Base-by-base conservation (phyloP, 129 eudicot genomes). In the Pseudognaphalium luteoalbum region DNA sequence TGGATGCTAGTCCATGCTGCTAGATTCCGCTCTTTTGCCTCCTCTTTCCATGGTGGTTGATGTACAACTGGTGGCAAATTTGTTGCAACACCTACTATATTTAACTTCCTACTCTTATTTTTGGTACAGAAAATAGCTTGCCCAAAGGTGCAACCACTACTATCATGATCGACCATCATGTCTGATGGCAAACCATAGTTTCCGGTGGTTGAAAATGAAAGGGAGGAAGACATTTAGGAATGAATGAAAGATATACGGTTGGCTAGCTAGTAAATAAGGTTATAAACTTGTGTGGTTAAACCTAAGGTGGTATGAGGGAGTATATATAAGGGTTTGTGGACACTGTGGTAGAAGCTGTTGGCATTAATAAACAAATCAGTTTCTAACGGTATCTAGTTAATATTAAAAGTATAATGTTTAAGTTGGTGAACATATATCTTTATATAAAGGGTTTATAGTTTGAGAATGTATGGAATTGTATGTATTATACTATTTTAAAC, bases 1-100 rank as follows among this genome's bases (percentile, higher is more conserved):
- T 21, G 80, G 34, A 95, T 70, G 71, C 99, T 95, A 21, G 90
- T 89, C 99, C 99, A 95, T 2, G 97, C 99, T 8, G 82, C 89
- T 12, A 88, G 80, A 74, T 87, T 91, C 37, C 60, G 33, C 50
- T 77, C 87, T 19, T 73, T 80, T 15, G 29, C 76, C 8, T 67
- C 78, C 7, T 30, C 83, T 19, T 70, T 83, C 51, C 72, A 60
- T 10, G 73, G 32, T 7, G 88, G 88, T 60, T 75, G 73, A 14
- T 16, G 61, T 29, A 28, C 21, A 56, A 75, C 58, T 2, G 66
- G 37, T 1, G 90, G 85, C 14, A 84, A 63, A 71, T 83, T 78
- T 5, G 88, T 85, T 11, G 97, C 96, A 5, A 90, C 87, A 57
- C 85, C 80, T 8, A 56, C 75, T 29, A 85, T 56, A 51, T 33